Evolutionary conservation across 305 asterid genomes (phyloP), one percentile per base, ranked within the genome.

Genomic region (Caryopteris hybrid): DNA sequence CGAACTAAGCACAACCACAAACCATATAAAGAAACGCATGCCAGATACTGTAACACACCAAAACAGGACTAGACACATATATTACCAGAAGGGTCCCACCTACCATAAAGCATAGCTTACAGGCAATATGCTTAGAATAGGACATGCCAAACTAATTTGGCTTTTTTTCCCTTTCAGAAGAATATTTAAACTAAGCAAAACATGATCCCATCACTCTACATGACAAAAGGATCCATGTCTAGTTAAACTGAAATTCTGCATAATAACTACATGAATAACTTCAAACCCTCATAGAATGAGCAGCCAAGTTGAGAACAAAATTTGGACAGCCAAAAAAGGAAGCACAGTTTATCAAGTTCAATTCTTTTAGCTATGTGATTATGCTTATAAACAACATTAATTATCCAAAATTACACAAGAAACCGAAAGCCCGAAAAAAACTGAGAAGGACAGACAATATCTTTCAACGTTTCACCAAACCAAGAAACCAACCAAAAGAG

Each of bases 351-450:
- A 16, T 34, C 66, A 14, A 11, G 68, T 42, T 57, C 48, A 65
- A 53, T 61, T 65, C 41, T 63, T 41, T 56, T 53, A 62, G 53
- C 14, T 45, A 64, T 12, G 20, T 4, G 23, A 29, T 12, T 69
- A 48, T 64, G 42, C 64, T 27, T 57, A 58, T 45, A 56, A 45
- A 18, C 58, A 27, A 67, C 50, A 74, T 41, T 8, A 54, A 16
- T 36, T 8, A 63, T 58, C 48, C 46, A 55, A 61, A 58, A 33
- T 14, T 42, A 10, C 56, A 66, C 34, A 29, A 56, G 54, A 54
- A 34, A 25, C 13, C 2, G 36, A 58, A 67, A 27, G 50, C 18
- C 71, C 8, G 31, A 57, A 17, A 8, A 18, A 58, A 13, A 5
- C 64, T 17, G 63, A 34, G 31, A 34, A 34, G 47, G 22, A 10